phyloP scores from a whole-genome alignment of 2,329 filamentous ascomycete species.

The Gyromitra esculenta region DNA sequence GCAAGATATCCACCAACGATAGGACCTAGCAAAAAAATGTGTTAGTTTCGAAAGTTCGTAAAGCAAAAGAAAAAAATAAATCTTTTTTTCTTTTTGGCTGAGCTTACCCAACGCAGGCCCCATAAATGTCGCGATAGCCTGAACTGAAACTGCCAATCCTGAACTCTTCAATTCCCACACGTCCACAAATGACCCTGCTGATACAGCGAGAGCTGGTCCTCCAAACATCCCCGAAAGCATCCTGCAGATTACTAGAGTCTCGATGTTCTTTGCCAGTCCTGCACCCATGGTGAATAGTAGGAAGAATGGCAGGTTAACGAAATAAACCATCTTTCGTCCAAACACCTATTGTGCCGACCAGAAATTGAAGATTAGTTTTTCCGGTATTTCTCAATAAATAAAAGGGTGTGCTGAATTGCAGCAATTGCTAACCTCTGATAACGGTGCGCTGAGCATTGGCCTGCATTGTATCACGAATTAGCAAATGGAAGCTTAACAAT shows the following conservation, averaged over 20 bases:
- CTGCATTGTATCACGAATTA: conserved; percentile 39
- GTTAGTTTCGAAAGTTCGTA: conserved; percentile 24
- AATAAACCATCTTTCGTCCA: conserved; percentile 57
- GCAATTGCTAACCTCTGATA: conserved; percentile 45
- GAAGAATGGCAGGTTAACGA: conserved; percentile 57
- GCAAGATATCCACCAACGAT: conserved; percentile 57
- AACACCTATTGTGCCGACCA: conserved; percentile 45
- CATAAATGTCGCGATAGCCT: conserved; percentile 56
- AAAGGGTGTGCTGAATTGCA: background rate
- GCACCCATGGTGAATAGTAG: conserved; percentile 57
- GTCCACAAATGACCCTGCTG: conserved; percentile 66
- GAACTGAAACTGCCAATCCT: conserved; percentile 54
- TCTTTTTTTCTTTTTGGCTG: background rate
- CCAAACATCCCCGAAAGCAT: conserved; percentile 61
- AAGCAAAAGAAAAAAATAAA: background rate
- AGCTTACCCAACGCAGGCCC: conserved; percentile 53
- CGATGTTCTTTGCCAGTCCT: conserved; percentile 55
- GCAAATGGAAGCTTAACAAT: conserved; percentile 4
- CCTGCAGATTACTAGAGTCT: conserved; percentile 59
- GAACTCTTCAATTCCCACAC: conserved; percentile 60
- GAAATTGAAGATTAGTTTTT: conserved; percentile 21
- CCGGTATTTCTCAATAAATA: background rate
- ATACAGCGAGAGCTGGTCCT: conserved; percentile 65
- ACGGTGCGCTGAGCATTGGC: conserved; percentile 54
- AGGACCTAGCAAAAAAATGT: conserved; percentile 48